phyloP scores from a whole-genome alignment of 768 basidiomycete species.

The Exidia glandulosa region DNA sequence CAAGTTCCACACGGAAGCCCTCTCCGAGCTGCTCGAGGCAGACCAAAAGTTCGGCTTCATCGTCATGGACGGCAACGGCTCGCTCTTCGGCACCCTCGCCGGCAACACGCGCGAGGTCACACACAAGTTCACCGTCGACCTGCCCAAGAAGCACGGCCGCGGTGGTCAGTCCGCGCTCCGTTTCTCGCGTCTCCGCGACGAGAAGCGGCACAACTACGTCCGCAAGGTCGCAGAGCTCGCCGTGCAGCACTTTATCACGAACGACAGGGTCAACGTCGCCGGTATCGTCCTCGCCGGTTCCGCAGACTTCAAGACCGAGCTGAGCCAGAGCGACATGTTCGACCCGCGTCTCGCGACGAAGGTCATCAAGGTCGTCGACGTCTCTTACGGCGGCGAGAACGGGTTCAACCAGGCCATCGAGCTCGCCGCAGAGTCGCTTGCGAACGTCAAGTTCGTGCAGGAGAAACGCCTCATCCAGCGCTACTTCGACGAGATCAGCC shows the following conservation, averaged over 20 bases:
- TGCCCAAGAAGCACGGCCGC: conserved; percentile 99
- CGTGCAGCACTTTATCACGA: conserved; percentile 95
- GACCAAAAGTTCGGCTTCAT: conserved; percentile 95
- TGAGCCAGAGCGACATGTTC: conserved; percentile 93
- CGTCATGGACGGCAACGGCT: conserved; percentile 98
- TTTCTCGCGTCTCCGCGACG: conserved; percentile 98
- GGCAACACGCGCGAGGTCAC: conserved; percentile 96
- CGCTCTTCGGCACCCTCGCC: conserved; percentile 88
- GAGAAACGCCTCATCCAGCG: conserved; percentile 96
- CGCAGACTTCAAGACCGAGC: conserved; percentile 98
- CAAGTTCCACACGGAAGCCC: conserved; percentile 97
- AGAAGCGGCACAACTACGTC: conserved; percentile 99
- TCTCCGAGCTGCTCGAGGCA: conserved; percentile 91
- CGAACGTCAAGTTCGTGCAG: conserved; percentile 99
- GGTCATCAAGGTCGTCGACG: conserved; percentile 96
- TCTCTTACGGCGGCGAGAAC: conserved; percentile 97
- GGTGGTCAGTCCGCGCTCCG: conserved; percentile 99
- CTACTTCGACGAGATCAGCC: conserved; percentile 99
- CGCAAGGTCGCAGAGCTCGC: conserved; percentile 96
- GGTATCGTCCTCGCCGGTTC: conserved; percentile 93
- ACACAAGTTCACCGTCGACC: conserved; percentile 97
- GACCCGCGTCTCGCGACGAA: conserved; percentile 80
- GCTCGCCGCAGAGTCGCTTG: conserved; percentile 86
- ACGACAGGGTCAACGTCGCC: conserved; percentile 96
- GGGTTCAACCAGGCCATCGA: conserved; percentile 99